These are phyloP conservation scores for Elongisporangium anandrum DNA, from an alignment of 352 stramenopile genomes.

Conservation along the genomic window DNA sequence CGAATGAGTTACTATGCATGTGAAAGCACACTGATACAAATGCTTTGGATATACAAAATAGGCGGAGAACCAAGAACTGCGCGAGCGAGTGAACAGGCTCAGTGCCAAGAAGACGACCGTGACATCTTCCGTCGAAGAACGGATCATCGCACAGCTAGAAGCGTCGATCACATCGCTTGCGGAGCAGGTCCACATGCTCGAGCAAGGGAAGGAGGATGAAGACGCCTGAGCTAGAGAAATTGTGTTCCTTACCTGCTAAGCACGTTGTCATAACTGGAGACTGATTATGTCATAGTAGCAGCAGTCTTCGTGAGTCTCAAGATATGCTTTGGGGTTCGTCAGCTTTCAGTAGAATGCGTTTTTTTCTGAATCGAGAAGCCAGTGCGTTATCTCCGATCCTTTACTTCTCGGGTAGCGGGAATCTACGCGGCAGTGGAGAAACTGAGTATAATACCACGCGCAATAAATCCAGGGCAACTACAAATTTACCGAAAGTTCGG, in stretches of 20 bases:
- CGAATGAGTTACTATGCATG: neutral
- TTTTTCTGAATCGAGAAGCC: neutral
- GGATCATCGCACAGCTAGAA: slow-evolving; percentile 44
- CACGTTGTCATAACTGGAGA: neutral
- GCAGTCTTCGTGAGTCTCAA: neutral
- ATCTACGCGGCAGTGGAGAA: neutral
- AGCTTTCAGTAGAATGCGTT: neutral
- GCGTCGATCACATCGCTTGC: slow-evolving; percentile 37
- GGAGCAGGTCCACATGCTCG: slow-evolving; percentile 38
- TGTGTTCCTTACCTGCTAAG: neutral
- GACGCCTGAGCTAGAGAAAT: neutral
- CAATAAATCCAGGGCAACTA: neutral
- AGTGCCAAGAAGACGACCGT: neutral
- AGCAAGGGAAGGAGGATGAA: slow-evolving; percentile 18
- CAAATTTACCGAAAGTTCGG: slow-evolving; percentile 62
- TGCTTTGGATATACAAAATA: slow-evolving; percentile 4
- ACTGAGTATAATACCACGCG: too few species aligned
- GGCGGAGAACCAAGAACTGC: slow-evolving; percentile 35
- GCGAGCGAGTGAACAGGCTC: slow-evolving; percentile 18
- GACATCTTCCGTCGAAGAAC: slow-evolving; percentile 20
- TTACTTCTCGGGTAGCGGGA: neutral
- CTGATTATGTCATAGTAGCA: neutral
- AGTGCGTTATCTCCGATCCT: neutral
- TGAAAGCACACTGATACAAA: slow-evolving; percentile 1
- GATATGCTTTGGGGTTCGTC: neutral